Conservation (phyloP, 2,329 filamentous ascomycete genomes). For the Claviceps monticola region DNA sequence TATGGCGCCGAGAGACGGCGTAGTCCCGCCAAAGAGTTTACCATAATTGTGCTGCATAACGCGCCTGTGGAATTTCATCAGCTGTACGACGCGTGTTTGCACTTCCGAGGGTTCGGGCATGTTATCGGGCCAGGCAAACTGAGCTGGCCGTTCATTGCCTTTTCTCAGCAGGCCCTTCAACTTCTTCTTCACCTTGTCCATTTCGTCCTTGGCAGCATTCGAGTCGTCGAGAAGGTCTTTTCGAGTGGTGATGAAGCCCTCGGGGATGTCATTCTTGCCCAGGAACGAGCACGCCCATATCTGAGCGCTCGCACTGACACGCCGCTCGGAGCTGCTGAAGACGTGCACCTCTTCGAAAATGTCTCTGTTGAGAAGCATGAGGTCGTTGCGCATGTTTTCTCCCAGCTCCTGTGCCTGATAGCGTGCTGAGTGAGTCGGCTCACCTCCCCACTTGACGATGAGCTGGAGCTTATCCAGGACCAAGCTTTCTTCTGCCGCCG, state of each 20-base stretch:
- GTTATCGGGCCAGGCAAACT: conserved; percentile 96
- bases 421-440: conserved; percentile 90
- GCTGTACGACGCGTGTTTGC: conserved; percentile 76
- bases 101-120: conserved; percentile 92
- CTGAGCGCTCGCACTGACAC: conserved; percentile 90
- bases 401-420: conserved; percentile 94
- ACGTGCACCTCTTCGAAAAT: conserved; percentile 86
- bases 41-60: conserved; percentile 93
- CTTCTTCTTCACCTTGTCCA: conserved; percentile 99
- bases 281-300: conserved; percentile 90
- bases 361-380: conserved; percentile 83
- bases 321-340: conserved; percentile 88
- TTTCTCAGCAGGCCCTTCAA: conserved; percentile 83
- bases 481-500: conserved; percentile 82
- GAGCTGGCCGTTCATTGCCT: conserved; percentile 82
- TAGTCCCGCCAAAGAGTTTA: conserved; percentile 57
- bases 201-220: conserved; percentile 96
- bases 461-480: conserved; percentile 92
- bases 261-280: conserved; percentile 68
- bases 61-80: conserved; percentile 94
- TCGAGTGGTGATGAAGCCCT: conserved; percentile 77
- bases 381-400: conserved; percentile 88
- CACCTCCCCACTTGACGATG: conserved; percentile 97
- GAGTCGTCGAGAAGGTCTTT: conserved; percentile 95
- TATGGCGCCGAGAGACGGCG: conserved; percentile 46